Base-by-base conservation (phyloP, 106 monocot genomes). In the Acanthochlamys bracteata region DNA sequence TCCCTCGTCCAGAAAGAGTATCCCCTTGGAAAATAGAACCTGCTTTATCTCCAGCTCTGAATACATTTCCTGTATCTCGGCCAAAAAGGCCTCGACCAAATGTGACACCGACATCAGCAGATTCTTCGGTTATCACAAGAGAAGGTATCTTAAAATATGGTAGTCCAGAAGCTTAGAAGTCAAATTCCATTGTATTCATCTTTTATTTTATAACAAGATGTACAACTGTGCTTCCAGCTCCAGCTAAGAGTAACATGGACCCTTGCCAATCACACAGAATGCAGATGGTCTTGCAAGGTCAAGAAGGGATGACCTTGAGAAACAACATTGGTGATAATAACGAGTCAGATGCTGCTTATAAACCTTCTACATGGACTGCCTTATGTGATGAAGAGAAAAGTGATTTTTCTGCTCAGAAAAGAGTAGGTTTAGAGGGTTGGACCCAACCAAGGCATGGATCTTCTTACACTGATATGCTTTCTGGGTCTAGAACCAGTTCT, bases 1-100 rank as follows among this genome's bases (percentile, higher is more conserved):
- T 84, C 39, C 53, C 76, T 60, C 80, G 80, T 25, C 84, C 84
- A 9, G 84, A 84, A 25, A 80, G 74, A 59, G 84, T 84, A 22
- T 84, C 80, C 46, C 84, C 84, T 26, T 84, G 84, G 84, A 76
- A 84, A 60, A 71, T 84, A 53, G 80, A 80, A 63, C 80, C 80
- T 58, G 76, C 73, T 53, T 41, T 25, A n/a, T 55, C 70, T 58
- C 74, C 77, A 24, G 71, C 84, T 0, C 4, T 71, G 10, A 73
- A 77, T 26, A 57, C 73, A 15, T 67, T 74, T 14, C 80, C 76
- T 24, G 22, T 77, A n/a, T 49, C 76, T 22, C 69, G 73, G 41
- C 62, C 70, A 17, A 84, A 76, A 63, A 80, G 76, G 54, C 76
- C 76, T 24, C 66, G 84, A 27, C 12, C 72, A 11, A 72, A 69